phyloP scores from a whole-genome alignment of 805 yeast species.

The Starmerella apicola region DNA sequence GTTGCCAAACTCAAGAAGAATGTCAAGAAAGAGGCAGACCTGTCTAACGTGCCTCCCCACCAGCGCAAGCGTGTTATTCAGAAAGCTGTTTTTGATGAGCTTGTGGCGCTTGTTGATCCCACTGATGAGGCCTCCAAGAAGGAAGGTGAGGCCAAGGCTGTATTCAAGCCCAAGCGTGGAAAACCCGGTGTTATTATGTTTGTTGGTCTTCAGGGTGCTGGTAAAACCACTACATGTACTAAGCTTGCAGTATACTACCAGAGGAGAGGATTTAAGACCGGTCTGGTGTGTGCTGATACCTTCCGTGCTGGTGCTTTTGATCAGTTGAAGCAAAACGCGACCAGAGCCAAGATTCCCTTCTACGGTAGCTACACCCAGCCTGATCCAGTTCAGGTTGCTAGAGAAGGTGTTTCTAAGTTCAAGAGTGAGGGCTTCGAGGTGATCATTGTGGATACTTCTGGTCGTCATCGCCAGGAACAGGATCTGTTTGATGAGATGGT shows the following conservation, averaged over 20 bases:
- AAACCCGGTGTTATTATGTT: slow-evolving; percentile 78
- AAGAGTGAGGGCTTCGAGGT: slow-evolving; percentile 83
- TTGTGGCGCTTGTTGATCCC: slow-evolving; percentile 74
- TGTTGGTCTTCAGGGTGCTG: slow-evolving; percentile 98
- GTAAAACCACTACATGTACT: slow-evolving; percentile 96
- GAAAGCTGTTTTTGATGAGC: slow-evolving; percentile 87
- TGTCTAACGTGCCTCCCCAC: slow-evolving; percentile 39
- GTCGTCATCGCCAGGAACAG: slow-evolving; percentile 91
- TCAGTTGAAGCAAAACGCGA: slow-evolving; percentile 94
- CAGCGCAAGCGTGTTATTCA: slow-evolving; percentile 74
- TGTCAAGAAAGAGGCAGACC: slow-evolving; percentile 46
- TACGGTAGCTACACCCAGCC: slow-evolving; percentile 93
- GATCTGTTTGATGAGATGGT: slow-evolving; percentile 89
- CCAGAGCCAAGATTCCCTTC: slow-evolving; percentile 85
- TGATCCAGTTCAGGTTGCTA: slow-evolving; percentile 85
- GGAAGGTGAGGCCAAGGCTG: slow-evolving; percentile 14
- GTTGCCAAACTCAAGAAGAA: slow-evolving; percentile 68
- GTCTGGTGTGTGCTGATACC: slow-evolving; percentile 97
- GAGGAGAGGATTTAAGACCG: slow-evolving; percentile 85
- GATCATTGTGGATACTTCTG: slow-evolving; percentile 93
- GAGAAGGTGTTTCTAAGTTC: slow-evolving; percentile 83
- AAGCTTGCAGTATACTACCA: slow-evolving; percentile 90
- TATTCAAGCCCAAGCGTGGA: slow-evolving; percentile 80
- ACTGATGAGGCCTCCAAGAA: slow-evolving; percentile 19
- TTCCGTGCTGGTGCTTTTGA: slow-evolving; percentile 99